A percentile compares a stretch with the other conserved stretches of the same genome.
phyloP scores from a whole-genome alignment of 1,284 basidiomycete species.

The Clitocybe nebularis region DNA sequence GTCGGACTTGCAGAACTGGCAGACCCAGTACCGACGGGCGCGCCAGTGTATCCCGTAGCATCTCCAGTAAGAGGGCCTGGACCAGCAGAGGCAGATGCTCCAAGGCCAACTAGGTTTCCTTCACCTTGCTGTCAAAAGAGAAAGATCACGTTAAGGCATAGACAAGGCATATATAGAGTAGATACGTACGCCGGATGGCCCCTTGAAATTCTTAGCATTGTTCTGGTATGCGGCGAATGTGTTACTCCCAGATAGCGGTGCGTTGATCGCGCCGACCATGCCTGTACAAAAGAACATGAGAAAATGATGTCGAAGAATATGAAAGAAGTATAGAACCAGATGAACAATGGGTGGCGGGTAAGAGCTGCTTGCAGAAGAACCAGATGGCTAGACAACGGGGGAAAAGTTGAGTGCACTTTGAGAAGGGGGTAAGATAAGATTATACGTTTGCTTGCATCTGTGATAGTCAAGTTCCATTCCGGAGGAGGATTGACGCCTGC shows the following conservation, averaged over 20 bases:
- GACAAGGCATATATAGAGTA: background rate
- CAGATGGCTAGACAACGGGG: conserved; percentile 40
- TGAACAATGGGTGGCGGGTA: conserved; percentile 39
- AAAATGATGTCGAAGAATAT: background rate
- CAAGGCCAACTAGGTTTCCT: conserved; percentile 37
- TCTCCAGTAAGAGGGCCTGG: conserved; percentile 35
- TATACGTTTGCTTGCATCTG: conserved; percentile 35
- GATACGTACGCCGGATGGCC: conserved; percentile 28
- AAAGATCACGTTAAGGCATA: background rate
- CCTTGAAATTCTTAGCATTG: conserved; percentile 29
- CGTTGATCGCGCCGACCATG: conserved; percentile 53
- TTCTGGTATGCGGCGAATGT: conserved; percentile 41
- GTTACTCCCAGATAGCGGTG: conserved; percentile 39
- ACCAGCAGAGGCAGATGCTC: conserved; percentile 39
- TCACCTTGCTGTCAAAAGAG: conserved; percentile 30
- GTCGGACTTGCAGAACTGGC: background rate
- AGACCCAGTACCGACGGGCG: conserved; percentile 7
- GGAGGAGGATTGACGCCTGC: conserved; percentile 22
- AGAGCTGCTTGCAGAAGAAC: conserved; percentile 59
- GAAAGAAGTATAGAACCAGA: conserved; percentile 28
- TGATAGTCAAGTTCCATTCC: conserved; percentile 45
- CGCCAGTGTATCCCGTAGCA: conserved; percentile 13
- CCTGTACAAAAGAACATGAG: conserved; percentile 18
- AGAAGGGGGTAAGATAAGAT: background rate
- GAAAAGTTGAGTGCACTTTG: background rate